Base-by-base conservation (phyloP, 2,329 filamentous ascomycete genomes). In the Fusarium falciforme region DNA sequence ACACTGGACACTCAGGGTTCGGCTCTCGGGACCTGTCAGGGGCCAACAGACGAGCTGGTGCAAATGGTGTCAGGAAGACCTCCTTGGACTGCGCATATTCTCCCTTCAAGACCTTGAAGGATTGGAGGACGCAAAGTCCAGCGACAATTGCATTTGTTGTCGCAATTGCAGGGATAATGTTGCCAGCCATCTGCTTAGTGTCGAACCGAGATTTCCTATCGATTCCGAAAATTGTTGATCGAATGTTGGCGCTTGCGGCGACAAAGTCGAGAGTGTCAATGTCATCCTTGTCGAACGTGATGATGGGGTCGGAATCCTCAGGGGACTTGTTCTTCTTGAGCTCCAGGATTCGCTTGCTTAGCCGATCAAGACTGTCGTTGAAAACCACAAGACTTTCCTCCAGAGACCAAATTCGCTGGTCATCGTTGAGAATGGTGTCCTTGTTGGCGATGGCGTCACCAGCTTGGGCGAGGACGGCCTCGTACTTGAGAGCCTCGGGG, bases 181-280 rank as follows among this genome's bases (percentile, higher is more conserved):
- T 99, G 63, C 96, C 96, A 5, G 96, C 96, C 96, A 98, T 99
- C 84, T 99, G 93, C 85, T 99, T 99, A 78, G 96, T 95, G 80
- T 98, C 95, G 79, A 98, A 99, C 68, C 97, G 94, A 25, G 95
- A 97, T 81, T 94, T 96, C 6, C 87, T 85, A 63, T 96, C 93
- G 67, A 99, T 98, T 65, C 92, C 93, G 80, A 99, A 99, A n/a
- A 97, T 88, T 27, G 90, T 87, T 1, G 96, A 96, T 52, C 96
- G 91, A 27, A 99, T 89, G 79, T 99, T 99, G 33, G 96, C 94
- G 76, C 93, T 94, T 1, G 96, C 91, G 1, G 95, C 90, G 8
- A 99, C 96, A 81, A 99, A 98, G 80, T 99, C 95, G 9, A 99
- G 87, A 0, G 96, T 98, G 80, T 98, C 96, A 38, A 92, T 90